Percentiles rank a stretch among this genome's conserved stretches.
phyloP scores from a whole-genome alignment of 2,329 filamentous ascomycete genomes.

The Exophiala mesophila region DNA sequence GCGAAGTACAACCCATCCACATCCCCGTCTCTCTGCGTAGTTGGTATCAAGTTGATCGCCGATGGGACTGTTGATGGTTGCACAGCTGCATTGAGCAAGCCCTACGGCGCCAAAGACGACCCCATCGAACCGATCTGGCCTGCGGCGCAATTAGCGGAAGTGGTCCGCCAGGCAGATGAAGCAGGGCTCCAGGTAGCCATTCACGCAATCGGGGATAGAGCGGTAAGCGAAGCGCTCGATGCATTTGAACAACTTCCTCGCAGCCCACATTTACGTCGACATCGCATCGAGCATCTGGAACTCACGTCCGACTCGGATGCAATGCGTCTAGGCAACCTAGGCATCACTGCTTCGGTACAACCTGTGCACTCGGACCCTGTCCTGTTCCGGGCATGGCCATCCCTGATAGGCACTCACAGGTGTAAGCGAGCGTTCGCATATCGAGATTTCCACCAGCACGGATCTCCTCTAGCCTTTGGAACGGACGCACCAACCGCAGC shows the following conservation, averaged over 20 bases:
- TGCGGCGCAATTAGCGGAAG: slow-evolving; percentile 35
- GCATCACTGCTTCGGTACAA: slow-evolving; percentile 40
- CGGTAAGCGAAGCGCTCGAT: slow-evolving; percentile 43
- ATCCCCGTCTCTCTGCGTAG: slow-evolving; percentile 39
- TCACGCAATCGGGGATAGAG: slow-evolving; percentile 48
- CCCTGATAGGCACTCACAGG: slow-evolving; percentile 40
- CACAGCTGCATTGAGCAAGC: slow-evolving; percentile 44
- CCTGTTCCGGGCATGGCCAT: slow-evolving; percentile 45
- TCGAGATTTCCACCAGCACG: slow-evolving; percentile 42
- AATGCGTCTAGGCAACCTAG: slow-evolving; percentile 40
- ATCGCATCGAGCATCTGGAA: slow-evolving; percentile 49
- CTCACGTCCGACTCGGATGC: slow-evolving; percentile 44
- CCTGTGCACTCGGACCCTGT: slow-evolving; percentile 39
- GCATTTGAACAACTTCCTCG: slow-evolving; percentile 37
- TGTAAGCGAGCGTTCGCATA: slow-evolving; percentile 48
- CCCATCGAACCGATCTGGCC: slow-evolving; percentile 45
- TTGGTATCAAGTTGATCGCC: slow-evolving; percentile 47
- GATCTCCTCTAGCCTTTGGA: slow-evolving; percentile 42
- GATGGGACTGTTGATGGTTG: slow-evolving; percentile 48
- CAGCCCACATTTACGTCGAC: slow-evolving; percentile 37
- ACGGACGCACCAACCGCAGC: slow-evolving; percentile 46
- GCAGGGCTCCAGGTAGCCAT: slow-evolving; percentile 45
- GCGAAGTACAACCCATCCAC: slow-evolving; percentile 34
- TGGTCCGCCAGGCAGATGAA: slow-evolving; percentile 39
- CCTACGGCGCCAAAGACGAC: slow-evolving; percentile 38